A percentile compares a stretch with the other conserved stretches of the same genome.
Evolutionary conservation across 345 rosid genomes (phyloP).

Genomic region (Kernera saxatilis): DNA sequence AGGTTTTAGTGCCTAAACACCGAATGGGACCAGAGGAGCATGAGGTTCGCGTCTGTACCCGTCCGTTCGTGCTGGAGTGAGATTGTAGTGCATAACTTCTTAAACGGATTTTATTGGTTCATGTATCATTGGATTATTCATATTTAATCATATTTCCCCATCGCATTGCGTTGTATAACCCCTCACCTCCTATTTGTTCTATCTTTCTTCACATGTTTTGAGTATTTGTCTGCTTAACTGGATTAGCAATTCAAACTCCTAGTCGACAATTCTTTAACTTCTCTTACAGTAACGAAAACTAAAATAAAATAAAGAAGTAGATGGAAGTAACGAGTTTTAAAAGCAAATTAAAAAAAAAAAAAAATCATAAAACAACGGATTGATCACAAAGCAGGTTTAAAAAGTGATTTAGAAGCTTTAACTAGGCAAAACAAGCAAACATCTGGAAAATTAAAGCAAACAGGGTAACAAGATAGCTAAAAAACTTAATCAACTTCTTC

Average conservation of each 20-base stretch:
- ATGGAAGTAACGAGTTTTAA: not conserved
- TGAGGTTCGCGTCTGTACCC: slow-evolving; percentile 80
- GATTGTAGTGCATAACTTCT: not conserved
- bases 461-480: not conserved
- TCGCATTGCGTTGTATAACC: not conserved
- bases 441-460: not conserved
- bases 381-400: not conserved
- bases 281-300: not conserved
- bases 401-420: not conserved
- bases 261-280: not conserved
- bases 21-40: slow-evolving; percentile 86
- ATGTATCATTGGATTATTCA: slow-evolving; percentile 28
- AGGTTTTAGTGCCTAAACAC: slow-evolving; percentile 75
- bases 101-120: slow-evolving; percentile 14
- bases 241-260: not conserved
- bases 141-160: slow-evolving; percentile 1
- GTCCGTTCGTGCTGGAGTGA: slow-evolving; percentile 41
- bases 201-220: not conserved
- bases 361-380: no score
- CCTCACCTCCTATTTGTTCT: not conserved
- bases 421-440: not conserved
- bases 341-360: not conserved
- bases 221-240: not conserved
- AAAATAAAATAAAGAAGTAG: not conserved
- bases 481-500: slow-evolving; percentile 55